These are phyloP conservation scores for Colletotrichum orbiculare DNA, from an alignment of 2,329 filamentous ascomycete species.

Conservation along the genomic window DNA sequence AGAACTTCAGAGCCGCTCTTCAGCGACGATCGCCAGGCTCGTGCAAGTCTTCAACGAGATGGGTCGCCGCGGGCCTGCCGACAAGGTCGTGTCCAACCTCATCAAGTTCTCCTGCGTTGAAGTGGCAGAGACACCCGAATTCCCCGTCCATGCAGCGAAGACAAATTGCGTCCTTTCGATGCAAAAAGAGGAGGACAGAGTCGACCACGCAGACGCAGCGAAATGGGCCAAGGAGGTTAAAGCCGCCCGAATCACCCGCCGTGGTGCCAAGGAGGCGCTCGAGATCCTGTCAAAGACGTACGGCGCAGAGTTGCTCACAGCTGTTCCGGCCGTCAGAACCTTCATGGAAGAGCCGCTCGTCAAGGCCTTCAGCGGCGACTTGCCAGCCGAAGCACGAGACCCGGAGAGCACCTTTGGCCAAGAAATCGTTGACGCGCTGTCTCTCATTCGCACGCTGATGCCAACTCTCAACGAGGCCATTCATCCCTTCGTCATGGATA, in stretches of 20 bases:
- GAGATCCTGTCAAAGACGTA: constrained; percentile 88
- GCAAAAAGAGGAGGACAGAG: constrained; percentile 95
- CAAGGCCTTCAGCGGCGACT: constrained; percentile 76
- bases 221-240: constrained; percentile 91
- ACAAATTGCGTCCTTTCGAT: constrained; percentile 88
- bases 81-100: constrained; percentile 95
- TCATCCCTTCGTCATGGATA: constrained; percentile 81
- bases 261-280: constrained; percentile 93
- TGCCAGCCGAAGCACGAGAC: constrained; percentile 79
- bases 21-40: constrained; percentile 83
- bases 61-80: constrained; percentile 85
- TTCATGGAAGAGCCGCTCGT: constrained; percentile 86
- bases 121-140: constrained; percentile 96
- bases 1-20: constrained; percentile 87
- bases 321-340: constrained; percentile 81
- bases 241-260: constrained; percentile 87
- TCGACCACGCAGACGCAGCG: constrained; percentile 90
- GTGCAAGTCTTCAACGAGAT: constrained; percentile 87
- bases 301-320: constrained; percentile 80
- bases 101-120: constrained; percentile 99
- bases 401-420: constrained; percentile 83
- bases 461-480: constrained; percentile 85
- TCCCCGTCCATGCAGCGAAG: constrained; percentile 82
- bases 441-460: constrained; percentile 89
- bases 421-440: constrained; percentile 93